Base-by-base conservation (phyloP, 2,329 filamentous ascomycete species). In the Fusarium irregulare region DNA sequence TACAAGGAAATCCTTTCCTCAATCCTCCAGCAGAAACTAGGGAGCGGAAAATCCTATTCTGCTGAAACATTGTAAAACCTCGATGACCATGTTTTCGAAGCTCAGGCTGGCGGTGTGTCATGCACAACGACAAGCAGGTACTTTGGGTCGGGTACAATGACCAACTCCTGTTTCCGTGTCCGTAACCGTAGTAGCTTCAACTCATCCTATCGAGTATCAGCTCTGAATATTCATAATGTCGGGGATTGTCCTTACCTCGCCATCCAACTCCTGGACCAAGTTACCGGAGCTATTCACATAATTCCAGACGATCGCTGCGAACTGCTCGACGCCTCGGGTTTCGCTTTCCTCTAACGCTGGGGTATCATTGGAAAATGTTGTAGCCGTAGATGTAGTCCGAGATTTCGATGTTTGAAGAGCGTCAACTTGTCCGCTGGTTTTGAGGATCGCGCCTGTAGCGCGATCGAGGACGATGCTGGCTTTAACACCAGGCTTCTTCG, bases 101-200 rank as follows among this genome's bases (percentile, higher is more conserved):
- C 56, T 72, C 73, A 92, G 75, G 89, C 89, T 11, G 89, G 86
- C 41, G 92, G 90, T n/a, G 92, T 93, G 77, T 94, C 92, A 80
- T 95, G 92, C 59, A 95, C 87, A 40, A 94, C 91, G 57, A 94
- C 88, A 40, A 95, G 85, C 48, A 96, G 83, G 79, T 92, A 97
- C 76, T 93, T 94, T 42, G 87, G 76, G 78, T 95, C 93, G 78
- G 92, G 92, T 21, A 95, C 91, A 75, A 96, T 93, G 63, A 96
- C 91, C 67, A 96, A 82, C 79, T 97, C 93, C 73, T 94, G 92
- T 79, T 92, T 94, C 83, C 90, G 93, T n/a, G 92, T 95, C 70
- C 93, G 87, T 70, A 97, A 78, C 68, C 92, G 86, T 54, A 96
- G 80, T 49, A 96, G 83, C 80, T 91, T 93, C 68, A 94, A 80